Base-by-base conservation (phyloP, 257 asterid species). In the Petrea volubilis region DNA sequence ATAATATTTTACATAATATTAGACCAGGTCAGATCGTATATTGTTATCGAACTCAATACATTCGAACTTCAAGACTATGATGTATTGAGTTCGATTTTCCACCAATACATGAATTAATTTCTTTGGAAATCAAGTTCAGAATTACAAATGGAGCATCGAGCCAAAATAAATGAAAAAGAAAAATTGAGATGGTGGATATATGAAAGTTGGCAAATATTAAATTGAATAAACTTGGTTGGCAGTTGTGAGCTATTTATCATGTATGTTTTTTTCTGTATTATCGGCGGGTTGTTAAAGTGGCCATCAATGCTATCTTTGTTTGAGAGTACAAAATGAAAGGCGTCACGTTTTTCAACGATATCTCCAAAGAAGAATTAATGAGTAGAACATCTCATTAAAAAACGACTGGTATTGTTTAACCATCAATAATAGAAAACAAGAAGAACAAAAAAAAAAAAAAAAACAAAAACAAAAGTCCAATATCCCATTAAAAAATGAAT, bases 271-370 rank as follows among this genome's bases (percentile, higher is more conserved):
- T 10, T 75, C 79, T 77, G 79, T 28, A 68, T 62, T 82, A 55
- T 80, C 73, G 83, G 87, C 74, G 86, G 87, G 88, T 50, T 21
- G 87, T 80, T 84, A 87, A 68, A 73, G 78, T 60, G 65, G 82
- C 73, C 88, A 64, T 86, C 80, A 89, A 84, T 86, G 85, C 78
- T 15, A 41, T 47, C 52, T 70, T 49, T 43, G 5, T 9, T 21
- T 21, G 3, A 24, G 40, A 50, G 12, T 47, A 1, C 31, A 33
- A 40, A 58, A 73, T 58, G 29, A 44, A 68, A 76, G 28, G 69
- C 73, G 3, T 67, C 83, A 74, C 90, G 56, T 43, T 77, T 85
- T 77, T 79, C 79, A 79, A 63, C 74, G 57, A 70, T 58, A 56
- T 68, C 28, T 46, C 56, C 70, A 46, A 44, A 41, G 62, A 63